Evolutionary conservation across 2,329 filamentous ascomycete species (phyloP).

Genomic region (Ophiognomonia clavigignenti-juglandacearum): DNA sequence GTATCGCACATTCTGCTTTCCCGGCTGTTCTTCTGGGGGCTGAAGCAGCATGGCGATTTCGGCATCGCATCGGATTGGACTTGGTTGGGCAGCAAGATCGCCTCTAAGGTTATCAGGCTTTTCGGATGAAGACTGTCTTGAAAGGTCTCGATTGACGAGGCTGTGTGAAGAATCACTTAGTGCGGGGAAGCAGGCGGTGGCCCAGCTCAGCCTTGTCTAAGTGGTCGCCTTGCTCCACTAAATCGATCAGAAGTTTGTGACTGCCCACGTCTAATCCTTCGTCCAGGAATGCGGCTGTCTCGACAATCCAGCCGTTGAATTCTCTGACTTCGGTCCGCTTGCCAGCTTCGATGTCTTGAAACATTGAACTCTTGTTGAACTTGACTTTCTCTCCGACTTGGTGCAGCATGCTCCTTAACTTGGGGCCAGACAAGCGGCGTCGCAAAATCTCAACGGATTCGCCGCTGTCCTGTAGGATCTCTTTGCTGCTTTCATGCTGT

Average conservation of each 20-base stretch:
- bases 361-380: conserved; percentile 57
- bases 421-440: conserved; percentile 38
- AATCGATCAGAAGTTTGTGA: conserved; percentile 19
- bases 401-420: conserved; percentile 41
- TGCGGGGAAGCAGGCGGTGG: conserved; percentile 12
- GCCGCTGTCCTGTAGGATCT: conserved; percentile 28
- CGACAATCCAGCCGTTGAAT: conserved; percentile 53
- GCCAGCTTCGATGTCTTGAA: conserved; percentile 51
- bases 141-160: neutral
- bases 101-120: no score
- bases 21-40: neutral
- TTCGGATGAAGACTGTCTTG: neutral
- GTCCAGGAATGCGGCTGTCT: conserved; percentile 21
- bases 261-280: conserved; percentile 15
- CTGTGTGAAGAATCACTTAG: conserved; percentile 2
- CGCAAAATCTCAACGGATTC: conserved; percentile 18
- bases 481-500: conserved; percentile 45
- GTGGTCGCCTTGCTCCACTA: conserved; percentile 19
- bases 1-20: neutral
- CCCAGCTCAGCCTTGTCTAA: conserved; percentile 15
- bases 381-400: conserved; percentile 42
- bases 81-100: neutral
- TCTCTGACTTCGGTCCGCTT: conserved; percentile 51
- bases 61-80: neutral
- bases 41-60: no score